Base-by-base conservation (phyloP, 1,139 yeast genomes). In the Geotrichum restrictum region DNA sequence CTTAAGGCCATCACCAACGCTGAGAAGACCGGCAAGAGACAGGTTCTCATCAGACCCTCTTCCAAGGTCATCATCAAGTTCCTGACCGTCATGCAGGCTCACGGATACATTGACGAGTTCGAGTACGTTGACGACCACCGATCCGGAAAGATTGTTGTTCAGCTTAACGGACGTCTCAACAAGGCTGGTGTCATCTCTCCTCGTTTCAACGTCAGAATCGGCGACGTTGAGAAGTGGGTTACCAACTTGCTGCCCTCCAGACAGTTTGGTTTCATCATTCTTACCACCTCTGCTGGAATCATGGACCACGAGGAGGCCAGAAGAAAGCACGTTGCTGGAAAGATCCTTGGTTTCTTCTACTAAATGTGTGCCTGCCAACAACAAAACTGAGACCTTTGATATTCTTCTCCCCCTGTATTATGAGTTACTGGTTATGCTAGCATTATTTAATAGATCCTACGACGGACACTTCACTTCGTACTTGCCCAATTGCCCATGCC, bases 301-400 rank as follows among this genome's bases (percentile, higher is more conserved):
- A 89, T 93, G 96, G 98, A 93, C 81, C 98, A 93, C 80, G 98
- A 93, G 81, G 98, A 93, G 81, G 98, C 98, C 69, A 91, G 97
- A 85, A 88, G 98, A 85, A 93, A 93, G 87, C 98, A 93, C 78
- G 98, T 91, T 67, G 88, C 97, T 67, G 98, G 98, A 76, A 93
- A 93, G 80, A 85, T 91, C 72, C 83, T 91, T 72, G 98, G 98
- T 71, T 93, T 87, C 76, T 96, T 91, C 64, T 91, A 91, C 81
- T 89, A 84, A 60, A 39, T 52, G 34, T 48, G 47, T 27, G 34
- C 42, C 34, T 38, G 19, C 29, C 41, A 27, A 40, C 21, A n/a
- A n/a, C n/a, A n/a, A n/a, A n/a, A n/a, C n/a, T n/a, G n/a, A 36
- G 11, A 38, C 21, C 21, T 34, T 33, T 16, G 43, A 39, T 39